phyloP scores from a whole-genome alignment of 2,329 filamentous ascomycete genomes.

The Arthrobotrys pseudoclavata region DNA sequence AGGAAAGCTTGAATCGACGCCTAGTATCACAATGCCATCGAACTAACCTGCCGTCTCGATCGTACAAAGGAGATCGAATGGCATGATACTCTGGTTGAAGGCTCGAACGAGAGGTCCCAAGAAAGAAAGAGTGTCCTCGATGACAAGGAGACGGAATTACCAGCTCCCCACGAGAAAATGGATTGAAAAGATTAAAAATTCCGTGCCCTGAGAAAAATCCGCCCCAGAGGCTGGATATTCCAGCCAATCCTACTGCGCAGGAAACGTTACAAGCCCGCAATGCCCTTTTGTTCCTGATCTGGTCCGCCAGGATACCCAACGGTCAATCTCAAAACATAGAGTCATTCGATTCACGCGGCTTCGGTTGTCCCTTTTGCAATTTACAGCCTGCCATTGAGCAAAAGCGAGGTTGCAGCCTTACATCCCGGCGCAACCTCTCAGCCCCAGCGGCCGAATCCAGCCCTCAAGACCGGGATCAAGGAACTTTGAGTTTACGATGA shows the following conservation, averaged over 20 bases:
- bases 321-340: constrained; percentile 13
- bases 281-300: neutral
- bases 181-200: constrained; percentile 29
- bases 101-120: neutral
- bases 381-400: constrained; percentile 19
- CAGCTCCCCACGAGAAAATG: constrained; percentile 21
- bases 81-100: constrained; percentile 2
- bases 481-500: constrained; percentile 16
- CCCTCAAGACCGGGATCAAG: constrained; percentile 15
- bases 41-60: constrained; percentile 3
- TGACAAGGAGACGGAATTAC: constrained; percentile 19
- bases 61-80: constrained; percentile 5
- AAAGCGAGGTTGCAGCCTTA: constrained; percentile 44
- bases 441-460: constrained; percentile 39
- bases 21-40: constrained; percentile 11
- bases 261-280: constrained; percentile 30
- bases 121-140: constrained; percentile 22
- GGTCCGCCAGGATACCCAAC: constrained; percentile 15
- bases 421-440: constrained; percentile 42
- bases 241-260: neutral
- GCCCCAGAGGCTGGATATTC: constrained; percentile 42
- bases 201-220: constrained; percentile 27
- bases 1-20: constrained; percentile 24
- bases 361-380: constrained; percentile 32
- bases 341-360: constrained; percentile 23